Evolutionary conservation across 1,284 basidiomycete genomes (phyloP).

Genomic region (Papiliotrema laurentii): DNA sequence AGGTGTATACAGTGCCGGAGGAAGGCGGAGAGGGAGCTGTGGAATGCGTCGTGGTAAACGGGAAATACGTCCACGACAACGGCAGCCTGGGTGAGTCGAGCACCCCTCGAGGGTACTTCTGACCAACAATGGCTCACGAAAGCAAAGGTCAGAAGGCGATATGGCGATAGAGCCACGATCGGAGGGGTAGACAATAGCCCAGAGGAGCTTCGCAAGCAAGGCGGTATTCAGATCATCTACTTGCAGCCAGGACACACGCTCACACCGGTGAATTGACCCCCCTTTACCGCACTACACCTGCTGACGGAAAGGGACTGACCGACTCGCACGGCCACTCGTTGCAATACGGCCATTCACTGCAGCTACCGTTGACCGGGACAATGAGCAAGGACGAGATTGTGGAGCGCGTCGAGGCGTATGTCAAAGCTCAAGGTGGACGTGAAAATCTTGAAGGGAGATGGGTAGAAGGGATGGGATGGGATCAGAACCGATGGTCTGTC

Average conservation of each 20-base stretch:
- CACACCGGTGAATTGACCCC: slow-evolving; percentile 40
- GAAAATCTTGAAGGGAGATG: slow-evolving; percentile 48
- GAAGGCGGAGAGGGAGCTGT: slow-evolving; percentile 42
- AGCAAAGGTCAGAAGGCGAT: slow-evolving; percentile 33
- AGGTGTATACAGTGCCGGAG: slow-evolving; percentile 29
- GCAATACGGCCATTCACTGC: slow-evolving; percentile 52
- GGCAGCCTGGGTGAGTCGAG: slow-evolving; percentile 55
- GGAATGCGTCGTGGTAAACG: slow-evolving; percentile 65
- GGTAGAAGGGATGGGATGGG: slow-evolving; percentile 88
- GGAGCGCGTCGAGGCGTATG: slow-evolving; percentile 59
- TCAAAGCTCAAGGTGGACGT: slow-evolving; percentile 45
- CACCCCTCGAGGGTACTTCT: neutral
- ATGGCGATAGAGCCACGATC: slow-evolving; percentile 38
- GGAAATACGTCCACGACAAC: slow-evolving; percentile 55
- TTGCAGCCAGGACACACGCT: slow-evolving; percentile 34
- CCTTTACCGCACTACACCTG: too few species aligned
- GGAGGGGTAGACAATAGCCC: slow-evolving; percentile 27
- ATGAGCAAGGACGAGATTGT: slow-evolving; percentile 60
- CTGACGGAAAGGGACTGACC: slow-evolving; percentile 32
- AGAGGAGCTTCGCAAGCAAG: slow-evolving; percentile 21
- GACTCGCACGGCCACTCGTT: slow-evolving; percentile 65
- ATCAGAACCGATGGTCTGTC: slow-evolving; percentile 65
- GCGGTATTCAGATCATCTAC: slow-evolving; percentile 41
- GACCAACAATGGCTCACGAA: slow-evolving; percentile 11
- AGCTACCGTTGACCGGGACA: slow-evolving; percentile 61